Evolutionary conservation across 2,329 filamentous ascomycete genomes (phyloP).

Genomic region (Cordyceps cateniannulata): DNA sequence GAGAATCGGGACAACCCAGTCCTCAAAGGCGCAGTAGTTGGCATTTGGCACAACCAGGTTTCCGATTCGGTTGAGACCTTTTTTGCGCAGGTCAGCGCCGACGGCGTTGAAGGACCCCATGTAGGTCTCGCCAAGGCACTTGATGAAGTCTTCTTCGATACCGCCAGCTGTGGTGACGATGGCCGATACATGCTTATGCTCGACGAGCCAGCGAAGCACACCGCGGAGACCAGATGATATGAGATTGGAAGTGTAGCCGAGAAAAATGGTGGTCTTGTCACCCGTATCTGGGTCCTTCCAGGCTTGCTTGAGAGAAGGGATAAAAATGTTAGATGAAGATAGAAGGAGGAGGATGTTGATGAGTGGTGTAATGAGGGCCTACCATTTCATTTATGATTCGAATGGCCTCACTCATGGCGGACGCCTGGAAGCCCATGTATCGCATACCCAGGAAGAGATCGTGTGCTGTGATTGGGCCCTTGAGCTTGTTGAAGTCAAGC

Average conservation of each 20-base stretch:
- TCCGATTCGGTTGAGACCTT: constrained; percentile 91
- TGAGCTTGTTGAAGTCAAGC: constrained; percentile 83
- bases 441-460: constrained; percentile 78
- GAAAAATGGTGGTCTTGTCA: constrained; percentile 83
- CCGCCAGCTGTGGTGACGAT: constrained; percentile 95
- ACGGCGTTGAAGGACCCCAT: constrained; percentile 76
- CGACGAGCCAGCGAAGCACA: constrained; percentile 83
- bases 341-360: not conserved
- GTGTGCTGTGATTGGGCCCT: constrained; percentile 72
- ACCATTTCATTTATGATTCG: constrained; percentile 96
- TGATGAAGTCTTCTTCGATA: constrained; percentile 96
- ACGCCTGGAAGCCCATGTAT: constrained; percentile 70
- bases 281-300: constrained; percentile 77
- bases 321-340: not conserved
- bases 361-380: constrained; percentile 13
- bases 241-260: constrained; percentile 95
- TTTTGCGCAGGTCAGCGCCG: constrained; percentile 71
- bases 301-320: constrained; percentile 45
- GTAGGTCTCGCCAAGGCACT: constrained; percentile 92
- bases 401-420: constrained; percentile 76
- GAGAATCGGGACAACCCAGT: constrained; percentile 95
- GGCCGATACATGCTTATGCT: constrained; percentile 86
- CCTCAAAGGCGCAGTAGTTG: constrained; percentile 94
- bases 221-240: constrained; percentile 94
- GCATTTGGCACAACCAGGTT: constrained; percentile 93